These are phyloP conservation scores for Suillus hirtellus DNA, from an alignment of 768 basidiomycete genomes.

Conservation along the genomic window DNA sequence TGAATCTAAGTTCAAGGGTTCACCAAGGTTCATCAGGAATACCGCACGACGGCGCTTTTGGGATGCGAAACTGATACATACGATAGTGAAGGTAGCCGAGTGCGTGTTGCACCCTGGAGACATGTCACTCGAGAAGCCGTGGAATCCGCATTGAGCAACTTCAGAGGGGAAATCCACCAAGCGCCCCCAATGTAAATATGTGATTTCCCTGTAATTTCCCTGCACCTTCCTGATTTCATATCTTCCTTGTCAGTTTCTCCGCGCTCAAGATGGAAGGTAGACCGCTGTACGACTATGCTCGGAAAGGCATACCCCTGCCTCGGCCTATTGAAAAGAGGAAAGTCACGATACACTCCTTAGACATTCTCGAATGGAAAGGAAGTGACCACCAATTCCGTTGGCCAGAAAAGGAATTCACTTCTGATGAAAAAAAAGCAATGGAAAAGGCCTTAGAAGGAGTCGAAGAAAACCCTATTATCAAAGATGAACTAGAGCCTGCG, in stretches of 20 bases:
- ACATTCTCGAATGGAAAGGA: constrained; percentile 78
- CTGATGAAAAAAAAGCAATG: constrained; percentile 69
- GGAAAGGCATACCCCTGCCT: constrained; percentile 86
- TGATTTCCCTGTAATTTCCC: constrained; percentile 2
- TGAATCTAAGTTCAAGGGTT: constrained; percentile 17
- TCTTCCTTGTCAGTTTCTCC: constrained; percentile 69
- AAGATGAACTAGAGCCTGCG: constrained; percentile 31
- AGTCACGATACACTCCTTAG: constrained; percentile 79
- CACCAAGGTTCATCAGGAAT: constrained; percentile 61
- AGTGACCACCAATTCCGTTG: constrained; percentile 72
- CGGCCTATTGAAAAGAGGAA: constrained; percentile 89
- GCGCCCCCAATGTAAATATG: constrained; percentile 81
- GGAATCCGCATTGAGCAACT: constrained; percentile 65
- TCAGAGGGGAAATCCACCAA: constrained; percentile 87
- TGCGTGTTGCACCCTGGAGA: constrained; percentile 75
- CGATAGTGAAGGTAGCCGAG: constrained; percentile 84
- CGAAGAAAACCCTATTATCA: constrained; percentile 39
- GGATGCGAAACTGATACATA: constrained; percentile 96
- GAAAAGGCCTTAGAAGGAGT: constrained; percentile 59
- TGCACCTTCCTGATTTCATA: constrained; percentile 5
- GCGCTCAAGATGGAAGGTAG: constrained; percentile 98
- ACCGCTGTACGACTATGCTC: constrained; percentile 93
- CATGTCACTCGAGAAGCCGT: constrained; percentile 82
- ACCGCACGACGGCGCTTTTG: constrained; percentile 84
- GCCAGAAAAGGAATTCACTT: constrained; percentile 70